Evolutionary conservation across 2,329 filamentous ascomycete genomes (phyloP).

Genomic region (Chrysoporthe cubensis): DNA sequence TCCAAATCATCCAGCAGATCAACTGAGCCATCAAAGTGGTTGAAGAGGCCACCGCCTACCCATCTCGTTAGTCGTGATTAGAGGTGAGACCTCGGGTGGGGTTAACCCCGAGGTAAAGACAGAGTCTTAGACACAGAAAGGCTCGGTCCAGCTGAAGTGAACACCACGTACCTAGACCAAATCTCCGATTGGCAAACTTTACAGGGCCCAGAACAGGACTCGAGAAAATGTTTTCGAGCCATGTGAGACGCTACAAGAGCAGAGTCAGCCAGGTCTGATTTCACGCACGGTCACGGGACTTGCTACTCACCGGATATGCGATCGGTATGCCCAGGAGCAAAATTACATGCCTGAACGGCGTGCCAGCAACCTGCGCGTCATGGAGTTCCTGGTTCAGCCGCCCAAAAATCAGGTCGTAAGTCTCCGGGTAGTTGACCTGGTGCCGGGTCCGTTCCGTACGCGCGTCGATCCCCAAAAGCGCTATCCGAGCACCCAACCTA

Average conservation of each 20-base stretch:
- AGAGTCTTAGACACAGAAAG: not conserved
- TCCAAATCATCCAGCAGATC: constrained; percentile 92
- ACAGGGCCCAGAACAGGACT: constrained; percentile 88
- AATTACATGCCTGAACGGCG: constrained; percentile 86
- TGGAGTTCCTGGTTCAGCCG: constrained; percentile 72
- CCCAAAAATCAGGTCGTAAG: constrained; percentile 82
- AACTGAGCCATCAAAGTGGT: constrained; percentile 90
- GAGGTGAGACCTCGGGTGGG: not conserved
- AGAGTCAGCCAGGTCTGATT: constrained; percentile 20
- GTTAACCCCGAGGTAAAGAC: not conserved
- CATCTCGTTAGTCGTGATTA: constrained; percentile 24
- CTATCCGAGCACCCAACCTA: constrained; percentile 78
- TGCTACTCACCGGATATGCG: constrained; percentile 69
- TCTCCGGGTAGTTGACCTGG: constrained; percentile 93
- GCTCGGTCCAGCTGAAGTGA: not conserved
- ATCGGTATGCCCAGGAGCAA: constrained; percentile 86
- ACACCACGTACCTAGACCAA: constrained; percentile 66
- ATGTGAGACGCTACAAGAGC: constrained; percentile 73
- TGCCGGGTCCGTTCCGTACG: constrained; percentile 88
- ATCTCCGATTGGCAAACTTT: constrained; percentile 86
- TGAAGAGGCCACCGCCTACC: constrained; percentile 79
- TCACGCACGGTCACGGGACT: constrained; percentile 45
- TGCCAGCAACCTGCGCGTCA: constrained; percentile 66
- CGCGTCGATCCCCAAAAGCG: constrained; percentile 88
- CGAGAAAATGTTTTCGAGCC: constrained; percentile 89